Conservation (phyloP, 2,329 filamentous ascomycete genomes). For the Coniochaeta sp. region DNA sequence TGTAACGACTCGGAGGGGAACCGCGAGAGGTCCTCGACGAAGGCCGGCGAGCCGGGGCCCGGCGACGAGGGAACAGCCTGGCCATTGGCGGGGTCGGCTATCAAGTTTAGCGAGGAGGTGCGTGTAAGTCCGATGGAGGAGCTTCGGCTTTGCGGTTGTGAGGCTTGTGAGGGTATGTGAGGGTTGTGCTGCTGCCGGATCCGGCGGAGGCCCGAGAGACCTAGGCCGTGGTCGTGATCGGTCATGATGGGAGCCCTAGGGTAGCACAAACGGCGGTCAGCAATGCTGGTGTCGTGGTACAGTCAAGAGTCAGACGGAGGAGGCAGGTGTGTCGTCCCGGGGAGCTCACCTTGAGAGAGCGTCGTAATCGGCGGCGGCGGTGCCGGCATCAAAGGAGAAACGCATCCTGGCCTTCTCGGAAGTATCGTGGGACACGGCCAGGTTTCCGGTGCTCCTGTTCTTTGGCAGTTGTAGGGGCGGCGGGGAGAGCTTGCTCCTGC, state of each 20-base stretch:
- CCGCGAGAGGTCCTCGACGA: conserved; percentile 80
- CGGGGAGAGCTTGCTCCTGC: conserved; percentile 36
- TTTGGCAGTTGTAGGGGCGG: conserved; percentile 49
- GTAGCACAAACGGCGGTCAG: conserved; percentile 12
- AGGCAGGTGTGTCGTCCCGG: conserved; percentile 9
- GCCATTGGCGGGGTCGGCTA: conserved; percentile 43
- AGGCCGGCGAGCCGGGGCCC: conserved; percentile 66
- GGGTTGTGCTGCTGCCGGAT: conserved; percentile 77
- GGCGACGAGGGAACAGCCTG: conserved; percentile 42
- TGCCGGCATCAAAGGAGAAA: conserved; percentile 70
- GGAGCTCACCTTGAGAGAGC: conserved; percentile 63
- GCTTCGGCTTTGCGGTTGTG: conserved; percentile 49
- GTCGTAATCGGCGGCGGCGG: conserved; percentile 57
- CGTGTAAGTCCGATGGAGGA: conserved; percentile 52
- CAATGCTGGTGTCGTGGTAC: conserved; percentile 10
- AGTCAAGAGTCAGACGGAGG: conserved; percentile 7
- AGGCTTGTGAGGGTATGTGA: conserved; percentile 54
- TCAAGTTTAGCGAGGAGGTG: conserved; percentile 64
- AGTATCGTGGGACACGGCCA: conserved; percentile 39
- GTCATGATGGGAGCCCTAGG: conserved; percentile 71
- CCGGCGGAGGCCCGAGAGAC: conserved; percentile 78
- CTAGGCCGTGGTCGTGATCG: conserved; percentile 82
- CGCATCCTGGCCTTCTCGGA: conserved; percentile 57
- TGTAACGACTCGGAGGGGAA: conserved; percentile 96
- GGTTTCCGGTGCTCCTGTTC: conserved; percentile 59